phyloP scores from a whole-genome alignment of 1,284 basidiomycete species.

The Sporisorium reilianum region DNA sequence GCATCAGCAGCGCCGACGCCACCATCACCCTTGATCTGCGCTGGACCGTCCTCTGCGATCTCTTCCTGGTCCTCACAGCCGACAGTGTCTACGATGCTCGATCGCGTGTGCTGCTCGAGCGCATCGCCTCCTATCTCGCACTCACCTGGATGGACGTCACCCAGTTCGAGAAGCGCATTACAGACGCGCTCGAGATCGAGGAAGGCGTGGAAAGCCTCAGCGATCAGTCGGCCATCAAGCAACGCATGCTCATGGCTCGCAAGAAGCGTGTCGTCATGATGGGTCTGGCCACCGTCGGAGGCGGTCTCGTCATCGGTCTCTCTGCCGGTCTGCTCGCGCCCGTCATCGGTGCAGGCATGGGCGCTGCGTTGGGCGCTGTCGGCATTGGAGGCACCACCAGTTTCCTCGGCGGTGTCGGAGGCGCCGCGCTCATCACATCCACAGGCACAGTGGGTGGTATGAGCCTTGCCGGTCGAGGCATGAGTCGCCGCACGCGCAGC shows the following conservation, averaged over 20 bases:
- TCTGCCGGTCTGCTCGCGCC: conserved; percentile 66
- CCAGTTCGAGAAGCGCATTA: conserved; percentile 68
- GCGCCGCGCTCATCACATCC: conserved; percentile 67
- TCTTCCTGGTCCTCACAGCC: conserved; percentile 68
- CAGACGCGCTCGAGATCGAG: conserved; percentile 67
- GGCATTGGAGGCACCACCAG: conserved; percentile 66
- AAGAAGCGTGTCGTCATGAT: conserved; percentile 67
- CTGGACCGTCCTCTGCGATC: conserved; percentile 68
- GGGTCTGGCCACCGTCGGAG: conserved; percentile 68
- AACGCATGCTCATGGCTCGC: conserved; percentile 52
- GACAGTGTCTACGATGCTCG: conserved; percentile 68
- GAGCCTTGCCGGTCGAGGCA: conserved; percentile 64
- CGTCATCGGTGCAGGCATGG: conserved; percentile 68
- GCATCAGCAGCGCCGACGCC: conserved; percentile 60
- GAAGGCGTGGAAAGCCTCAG: conserved; percentile 63
- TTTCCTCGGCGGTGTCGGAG: conserved; percentile 67
- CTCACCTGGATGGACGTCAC: conserved; percentile 69
- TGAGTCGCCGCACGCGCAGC: conserved; percentile 63
- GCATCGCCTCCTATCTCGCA: conserved; percentile 60
- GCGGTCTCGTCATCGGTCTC: conserved; percentile 68
- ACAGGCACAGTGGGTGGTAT: conserved; percentile 66
- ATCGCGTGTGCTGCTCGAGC: conserved; percentile 66
- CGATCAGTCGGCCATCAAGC: conserved; percentile 53
- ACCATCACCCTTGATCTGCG: conserved; percentile 68
- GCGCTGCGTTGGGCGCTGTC: conserved; percentile 65